Conservation (phyloP, 441 rosid genomes). For the Erodium texanum region DNA sequence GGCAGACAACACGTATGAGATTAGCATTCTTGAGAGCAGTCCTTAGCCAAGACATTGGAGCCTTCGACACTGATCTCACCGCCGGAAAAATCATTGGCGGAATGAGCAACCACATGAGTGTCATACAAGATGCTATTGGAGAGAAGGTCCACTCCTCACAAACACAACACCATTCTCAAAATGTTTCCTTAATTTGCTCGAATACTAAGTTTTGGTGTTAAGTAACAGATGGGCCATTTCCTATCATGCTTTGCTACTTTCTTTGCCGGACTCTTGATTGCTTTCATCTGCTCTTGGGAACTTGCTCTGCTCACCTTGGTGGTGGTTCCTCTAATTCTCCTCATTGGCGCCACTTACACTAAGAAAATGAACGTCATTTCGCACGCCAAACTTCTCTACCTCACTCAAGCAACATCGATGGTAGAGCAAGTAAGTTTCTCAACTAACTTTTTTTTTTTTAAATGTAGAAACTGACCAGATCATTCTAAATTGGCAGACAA, state of each 20-base stretch:
- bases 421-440: conserved; percentile 50
- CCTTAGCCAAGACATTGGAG: conserved; percentile 50
- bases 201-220: too few relatives aligned
- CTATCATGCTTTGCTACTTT: conserved; percentile 47
- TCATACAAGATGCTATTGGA: conserved; percentile 58
- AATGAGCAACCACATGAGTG: conserved; percentile 45
- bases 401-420: conserved; percentile 43
- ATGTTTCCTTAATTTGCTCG: neutral
- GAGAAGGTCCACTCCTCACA: conserved; percentile 40
- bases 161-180: too few relatives aligned
- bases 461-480: too few relatives aligned
- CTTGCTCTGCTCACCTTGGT: conserved; percentile 36
- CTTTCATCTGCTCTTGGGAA: conserved; percentile 51
- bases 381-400: conserved; percentile 32
- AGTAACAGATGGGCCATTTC: conserved; percentile 48
- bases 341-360: conserved; percentile 52
- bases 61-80: conserved; percentile 51
- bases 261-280: conserved; percentile 41
- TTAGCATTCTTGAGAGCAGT: conserved; percentile 36
- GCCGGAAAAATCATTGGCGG: conserved; percentile 42
- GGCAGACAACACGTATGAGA: conserved; percentile 40
- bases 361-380: conserved; percentile 44
- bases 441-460: too few relatives aligned
- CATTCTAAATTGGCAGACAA: conserved; percentile 22
- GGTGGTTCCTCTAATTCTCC: conserved; percentile 49